Evolutionary conservation across 192 early-diverging fungal genomes (phyloP).

Genomic region (Backusella australiensis): DNA sequence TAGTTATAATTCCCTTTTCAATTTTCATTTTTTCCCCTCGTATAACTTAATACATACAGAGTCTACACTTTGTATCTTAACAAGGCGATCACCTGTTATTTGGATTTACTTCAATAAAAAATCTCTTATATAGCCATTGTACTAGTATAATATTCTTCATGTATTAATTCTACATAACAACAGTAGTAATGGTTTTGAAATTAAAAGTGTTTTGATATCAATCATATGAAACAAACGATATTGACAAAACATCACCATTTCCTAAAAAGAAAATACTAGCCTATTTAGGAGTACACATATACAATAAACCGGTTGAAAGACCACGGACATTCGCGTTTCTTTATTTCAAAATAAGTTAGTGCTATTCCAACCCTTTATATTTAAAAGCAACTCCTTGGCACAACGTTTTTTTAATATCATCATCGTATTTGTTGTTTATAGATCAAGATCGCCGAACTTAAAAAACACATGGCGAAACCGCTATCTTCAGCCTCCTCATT

Average conservation of each 20-base stretch:
- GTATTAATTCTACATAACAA: background rate
- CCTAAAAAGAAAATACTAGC: background rate
- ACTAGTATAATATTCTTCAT: background rate
- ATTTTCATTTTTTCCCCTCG: background rate
- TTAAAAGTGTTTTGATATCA: background rate
- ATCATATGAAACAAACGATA: background rate
- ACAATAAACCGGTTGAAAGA: background rate
- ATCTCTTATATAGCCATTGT: background rate
- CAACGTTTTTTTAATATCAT: background rate
- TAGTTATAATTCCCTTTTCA: background rate
- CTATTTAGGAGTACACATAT: background rate
- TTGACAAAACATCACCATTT: background rate
- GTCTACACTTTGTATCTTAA: background rate
- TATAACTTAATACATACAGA: background rate
- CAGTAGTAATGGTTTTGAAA: background rate
- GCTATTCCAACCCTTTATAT: slow-evolving; percentile 1
- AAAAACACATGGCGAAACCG: background rate
- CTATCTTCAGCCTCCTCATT: too few relatives aligned
- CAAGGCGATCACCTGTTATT: background rate
- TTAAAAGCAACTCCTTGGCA: background rate
- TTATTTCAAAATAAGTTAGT: background rate
- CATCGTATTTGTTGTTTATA: background rate
- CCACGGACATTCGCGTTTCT: background rate
- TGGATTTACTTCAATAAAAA: background rate
- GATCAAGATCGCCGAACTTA: background rate